Conservation (phyloP, 208 protist species). For the Crithidia fasciculata region DNA sequence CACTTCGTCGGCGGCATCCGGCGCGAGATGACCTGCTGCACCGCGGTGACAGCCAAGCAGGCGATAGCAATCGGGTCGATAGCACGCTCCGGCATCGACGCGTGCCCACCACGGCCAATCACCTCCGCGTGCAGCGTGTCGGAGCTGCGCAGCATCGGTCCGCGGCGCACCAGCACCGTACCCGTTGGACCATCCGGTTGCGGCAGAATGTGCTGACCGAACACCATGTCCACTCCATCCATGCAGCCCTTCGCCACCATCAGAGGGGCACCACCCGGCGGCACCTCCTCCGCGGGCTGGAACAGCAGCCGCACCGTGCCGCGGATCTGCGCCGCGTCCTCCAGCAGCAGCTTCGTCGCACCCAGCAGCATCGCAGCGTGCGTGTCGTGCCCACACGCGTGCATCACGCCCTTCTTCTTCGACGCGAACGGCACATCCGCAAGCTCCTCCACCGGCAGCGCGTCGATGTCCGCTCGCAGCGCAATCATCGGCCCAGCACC, state of each 20-base stretch:
- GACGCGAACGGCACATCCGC: conserved; percentile 58
- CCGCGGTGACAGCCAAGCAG: conserved; percentile 39
- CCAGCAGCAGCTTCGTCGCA: conserved; percentile 54
- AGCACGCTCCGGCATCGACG: conserved; percentile 55
- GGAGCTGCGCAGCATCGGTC: conserved; percentile 31
- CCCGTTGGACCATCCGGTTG: conserved; percentile 24
- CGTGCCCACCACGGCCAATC: conserved; percentile 56
- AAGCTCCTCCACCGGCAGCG: conserved; percentile 66
- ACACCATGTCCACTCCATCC: conserved; percentile 69
- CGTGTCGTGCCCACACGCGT: conserved; percentile 72
- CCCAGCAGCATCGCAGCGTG: conserved; percentile 70
- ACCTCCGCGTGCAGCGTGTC: conserved; percentile 47
- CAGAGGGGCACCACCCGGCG: conserved; percentile 54
- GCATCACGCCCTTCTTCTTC: conserved; percentile 60
- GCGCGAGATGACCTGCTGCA: conserved; percentile 66
- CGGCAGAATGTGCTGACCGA: conserved; percentile 48
- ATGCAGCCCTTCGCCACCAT: conserved; percentile 51
- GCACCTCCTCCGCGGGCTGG: conserved; percentile 74
- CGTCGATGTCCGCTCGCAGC: conserved; percentile 71
- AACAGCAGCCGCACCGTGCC: conserved; percentile 81
- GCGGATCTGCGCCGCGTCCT: conserved; percentile 45
- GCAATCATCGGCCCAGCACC: conserved; percentile 47
- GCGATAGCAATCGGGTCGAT: conserved; percentile 60
- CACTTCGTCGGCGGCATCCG: conserved; percentile 37
- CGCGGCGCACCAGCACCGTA: conserved; percentile 25